Percentiles rank a stretch among this genome's conserved stretches.
Conservation (phyloP, 331 rosid species). For the Acacia concinna region DNA sequence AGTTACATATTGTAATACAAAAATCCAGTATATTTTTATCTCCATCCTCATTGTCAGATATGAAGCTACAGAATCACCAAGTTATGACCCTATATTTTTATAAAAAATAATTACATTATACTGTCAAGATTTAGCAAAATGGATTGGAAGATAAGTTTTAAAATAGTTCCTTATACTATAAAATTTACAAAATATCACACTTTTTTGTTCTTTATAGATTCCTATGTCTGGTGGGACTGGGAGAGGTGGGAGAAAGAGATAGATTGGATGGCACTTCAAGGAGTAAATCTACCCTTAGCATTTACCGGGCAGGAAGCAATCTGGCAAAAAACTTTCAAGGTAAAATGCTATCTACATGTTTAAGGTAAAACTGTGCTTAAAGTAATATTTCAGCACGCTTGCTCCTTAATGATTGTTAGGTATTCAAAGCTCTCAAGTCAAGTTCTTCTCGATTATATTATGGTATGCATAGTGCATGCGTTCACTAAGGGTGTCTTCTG, state of each 20-base stretch:
- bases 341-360: conserved; percentile 35
- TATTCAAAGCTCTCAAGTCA: neutral
- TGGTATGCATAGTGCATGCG: neutral
- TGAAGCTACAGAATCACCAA: neutral
- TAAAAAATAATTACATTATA: neutral
- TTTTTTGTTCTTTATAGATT: conserved; percentile 55
- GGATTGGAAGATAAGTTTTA: neutral
- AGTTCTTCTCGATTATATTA: neutral
- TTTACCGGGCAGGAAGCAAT: conserved; percentile 93
- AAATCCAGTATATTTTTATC: conserved; percentile 8
- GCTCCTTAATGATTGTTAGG: too few species aligned
- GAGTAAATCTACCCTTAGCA: conserved; percentile 92
- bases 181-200: neutral
- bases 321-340: conserved; percentile 90
- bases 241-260: conserved; percentile 96
- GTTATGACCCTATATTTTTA: neutral
- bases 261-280: conserved; percentile 99
- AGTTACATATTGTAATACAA: neutral
- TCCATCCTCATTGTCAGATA: neutral
- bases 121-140: neutral
- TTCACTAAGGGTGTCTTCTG: neutral
- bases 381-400: neutral
- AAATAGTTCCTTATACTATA: neutral
- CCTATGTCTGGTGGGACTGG: conserved; percentile 99
- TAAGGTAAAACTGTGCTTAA: neutral